Evolutionary conservation across 768 basidiomycete genomes (phyloP).

Genomic region (Auricularia heimuer): DNA sequence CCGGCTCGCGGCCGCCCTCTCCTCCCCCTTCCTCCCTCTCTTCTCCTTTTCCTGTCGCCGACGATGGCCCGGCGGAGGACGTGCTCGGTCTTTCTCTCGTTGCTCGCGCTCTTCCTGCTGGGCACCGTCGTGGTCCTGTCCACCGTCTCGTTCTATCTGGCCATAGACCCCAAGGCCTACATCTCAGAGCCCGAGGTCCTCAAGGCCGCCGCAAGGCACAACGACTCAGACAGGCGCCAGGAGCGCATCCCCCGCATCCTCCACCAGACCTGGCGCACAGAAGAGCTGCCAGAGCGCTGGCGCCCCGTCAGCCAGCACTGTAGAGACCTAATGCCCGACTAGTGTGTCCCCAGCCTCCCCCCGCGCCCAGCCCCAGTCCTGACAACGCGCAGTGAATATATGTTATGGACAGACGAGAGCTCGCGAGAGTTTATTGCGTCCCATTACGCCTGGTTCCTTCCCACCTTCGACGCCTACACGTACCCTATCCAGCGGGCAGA

Average conservation of each 20-base stretch:
- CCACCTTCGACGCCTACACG: constrained; percentile 85
- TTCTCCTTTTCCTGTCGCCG: constrained; percentile 6
- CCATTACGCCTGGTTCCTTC: constrained; percentile 86
- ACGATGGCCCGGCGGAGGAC: constrained; percentile 36
- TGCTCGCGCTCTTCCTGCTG: constrained; percentile 68
- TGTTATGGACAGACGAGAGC: constrained; percentile 90
- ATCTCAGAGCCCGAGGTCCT: constrained; percentile 71
- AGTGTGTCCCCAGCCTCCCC: constrained; percentile 47
- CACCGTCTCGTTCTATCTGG: constrained; percentile 82
- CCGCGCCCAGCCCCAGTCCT: constrained; percentile 1
- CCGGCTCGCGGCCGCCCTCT: constrained; percentile 11
- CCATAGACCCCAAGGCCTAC: constrained; percentile 70
- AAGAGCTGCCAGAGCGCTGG: constrained; percentile 77
- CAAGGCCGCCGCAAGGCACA: constrained; percentile 47
- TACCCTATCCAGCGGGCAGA: constrained; percentile 95
- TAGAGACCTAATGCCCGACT: constrained; percentile 88
- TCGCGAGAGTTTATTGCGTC: constrained; percentile 85
- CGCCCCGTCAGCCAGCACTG: constrained; percentile 71
- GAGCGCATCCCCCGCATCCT: constrained; percentile 86
- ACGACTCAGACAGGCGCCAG: constrained; percentile 47
- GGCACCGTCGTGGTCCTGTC: constrained; percentile 89
- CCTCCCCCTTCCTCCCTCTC: constrained; percentile 13
- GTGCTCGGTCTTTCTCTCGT: constrained; percentile 36
- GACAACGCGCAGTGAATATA: constrained; percentile 66
- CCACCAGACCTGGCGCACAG: constrained; percentile 98